Percentiles rank a stretch among this genome's conserved stretches.
phyloP scores from a whole-genome alignment of 495 filamentous ascomycete species.

The Penicillium odoratum region DNA sequence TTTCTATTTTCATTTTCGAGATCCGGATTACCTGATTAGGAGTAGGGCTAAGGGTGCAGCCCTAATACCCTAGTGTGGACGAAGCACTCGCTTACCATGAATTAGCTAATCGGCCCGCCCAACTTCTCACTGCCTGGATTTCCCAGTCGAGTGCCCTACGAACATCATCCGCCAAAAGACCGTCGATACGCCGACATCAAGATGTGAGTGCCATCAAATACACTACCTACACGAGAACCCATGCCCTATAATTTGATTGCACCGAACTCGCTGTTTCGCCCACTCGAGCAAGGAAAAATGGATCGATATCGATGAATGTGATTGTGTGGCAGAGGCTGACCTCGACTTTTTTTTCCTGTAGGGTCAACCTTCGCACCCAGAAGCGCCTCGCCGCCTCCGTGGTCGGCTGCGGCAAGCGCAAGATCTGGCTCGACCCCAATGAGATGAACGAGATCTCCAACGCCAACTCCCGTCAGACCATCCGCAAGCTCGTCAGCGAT shows the following conservation, averaged over 20 bases:
- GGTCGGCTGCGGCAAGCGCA: slow-evolving; percentile 97
- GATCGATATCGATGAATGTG: slow-evolving; percentile 17
- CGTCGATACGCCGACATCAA: slow-evolving; percentile 57
- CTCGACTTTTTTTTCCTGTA: slow-evolving; percentile 45
- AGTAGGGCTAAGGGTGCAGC: slow-evolving; percentile 20
- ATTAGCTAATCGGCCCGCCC: slow-evolving; percentile 51
- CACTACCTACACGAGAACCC: slow-evolving; percentile 19
- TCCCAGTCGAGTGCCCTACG: slow-evolving; percentile 48
- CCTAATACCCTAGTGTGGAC: slow-evolving; percentile 30
- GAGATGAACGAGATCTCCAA: slow-evolving; percentile 99
- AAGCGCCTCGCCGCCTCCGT: slow-evolving; percentile 99
- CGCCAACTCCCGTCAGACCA: slow-evolving; percentile 99
- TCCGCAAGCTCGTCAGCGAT: slow-evolving; percentile 99
- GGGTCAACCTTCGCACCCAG: slow-evolving; percentile 99
- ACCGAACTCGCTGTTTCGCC: slow-evolving; percentile 9
- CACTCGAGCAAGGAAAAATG: slow-evolving; percentile 15
- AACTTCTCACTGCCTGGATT: slow-evolving; percentile 48
- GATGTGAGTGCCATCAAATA: slow-evolving; percentile 50
- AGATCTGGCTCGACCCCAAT: slow-evolving; percentile 99
- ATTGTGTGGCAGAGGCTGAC: slow-evolving; percentile 38
- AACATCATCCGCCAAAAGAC: slow-evolving; percentile 54
- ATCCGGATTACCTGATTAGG: slow-evolving; percentile 12
- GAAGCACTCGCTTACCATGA: slow-evolving; percentile 44
- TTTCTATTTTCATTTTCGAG: slow-evolving; percentile 1
- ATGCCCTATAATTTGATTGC: slow-evolving; percentile 7